These are phyloP conservation scores for Dendrocalamus latiflorus DNA, from an alignment of 202 grass and related monocot genomes.

Conservation along the genomic window DNA sequence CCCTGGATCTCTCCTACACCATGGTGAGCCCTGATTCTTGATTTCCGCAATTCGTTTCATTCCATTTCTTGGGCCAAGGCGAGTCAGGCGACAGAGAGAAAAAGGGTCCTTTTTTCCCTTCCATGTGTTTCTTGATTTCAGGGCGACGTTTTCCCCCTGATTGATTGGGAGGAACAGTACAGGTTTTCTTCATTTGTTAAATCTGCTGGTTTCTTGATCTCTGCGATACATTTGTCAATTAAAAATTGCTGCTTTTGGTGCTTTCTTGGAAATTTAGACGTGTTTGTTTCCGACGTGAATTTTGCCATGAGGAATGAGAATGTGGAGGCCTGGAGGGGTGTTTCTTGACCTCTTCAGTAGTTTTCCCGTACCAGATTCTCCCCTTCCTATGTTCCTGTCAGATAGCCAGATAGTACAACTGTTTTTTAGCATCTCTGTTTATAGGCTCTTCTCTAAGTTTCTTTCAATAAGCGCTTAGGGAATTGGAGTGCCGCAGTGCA, in stretches of 20 bases:
- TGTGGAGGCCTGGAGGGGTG: background rate
- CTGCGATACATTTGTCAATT: background rate
- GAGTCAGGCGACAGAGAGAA: background rate
- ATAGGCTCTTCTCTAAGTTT: background rate
- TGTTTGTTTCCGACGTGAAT: background rate
- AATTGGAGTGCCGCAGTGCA: background rate
- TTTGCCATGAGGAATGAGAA: background rate
- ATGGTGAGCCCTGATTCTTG: constrained; percentile 40
- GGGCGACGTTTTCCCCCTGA: background rate
- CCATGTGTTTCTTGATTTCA: background rate
- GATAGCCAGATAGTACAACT: background rate
- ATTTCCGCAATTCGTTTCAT: background rate
- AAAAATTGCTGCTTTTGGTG: background rate
- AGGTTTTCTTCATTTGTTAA: background rate
- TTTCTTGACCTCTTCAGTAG: background rate
- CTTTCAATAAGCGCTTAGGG: background rate
- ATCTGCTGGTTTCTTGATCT: background rate
- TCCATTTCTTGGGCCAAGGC: background rate
- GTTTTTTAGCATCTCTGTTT: background rate
- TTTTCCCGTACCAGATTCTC: background rate
- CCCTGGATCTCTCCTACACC: constrained; percentile 74
- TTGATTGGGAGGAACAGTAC: background rate
- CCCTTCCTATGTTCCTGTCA: background rate
- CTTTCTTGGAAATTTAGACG: no score
- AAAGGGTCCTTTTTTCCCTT: background rate